These are phyloP conservation scores for Trametes cingulata DNA, from an alignment of 768 basidiomycete genomes.

Conservation along the genomic window DNA sequence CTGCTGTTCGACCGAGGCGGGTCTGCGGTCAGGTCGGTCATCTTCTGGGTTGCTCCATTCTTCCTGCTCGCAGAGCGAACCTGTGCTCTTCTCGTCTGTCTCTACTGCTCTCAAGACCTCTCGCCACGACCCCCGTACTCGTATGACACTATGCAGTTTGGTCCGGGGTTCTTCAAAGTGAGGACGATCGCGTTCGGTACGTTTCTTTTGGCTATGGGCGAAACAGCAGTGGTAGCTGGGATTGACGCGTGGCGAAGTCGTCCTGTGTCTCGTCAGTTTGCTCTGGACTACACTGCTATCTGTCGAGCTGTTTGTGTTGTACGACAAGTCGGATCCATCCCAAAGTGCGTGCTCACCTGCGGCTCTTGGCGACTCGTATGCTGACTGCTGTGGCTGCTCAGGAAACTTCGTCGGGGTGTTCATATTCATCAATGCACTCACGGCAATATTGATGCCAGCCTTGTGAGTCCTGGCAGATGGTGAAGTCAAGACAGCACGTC, in stretches of 20 bases:
- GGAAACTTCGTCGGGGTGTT: constrained; percentile 49
- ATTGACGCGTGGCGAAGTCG: constrained; percentile 34
- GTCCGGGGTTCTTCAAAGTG: constrained; percentile 27
- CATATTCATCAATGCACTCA: constrained; percentile 28
- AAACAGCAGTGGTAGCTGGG: background rate
- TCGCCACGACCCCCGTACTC: background rate
- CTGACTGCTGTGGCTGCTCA: constrained; percentile 25
- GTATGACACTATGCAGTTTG: constrained; percentile 25
- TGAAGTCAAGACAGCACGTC: background rate
- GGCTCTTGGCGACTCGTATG: background rate
- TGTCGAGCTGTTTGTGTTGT: constrained; percentile 46
- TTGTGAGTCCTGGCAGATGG: constrained; percentile 38
- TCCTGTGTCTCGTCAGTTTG: constrained; percentile 45
- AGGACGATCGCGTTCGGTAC: constrained; percentile 30
- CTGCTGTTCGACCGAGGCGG: background rate
- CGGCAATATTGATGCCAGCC: constrained; percentile 33
- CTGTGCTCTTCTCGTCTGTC: background rate
- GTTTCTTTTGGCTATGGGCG: constrained; percentile 2
- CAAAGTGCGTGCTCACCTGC: constrained; percentile 42
- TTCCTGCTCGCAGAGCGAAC: background rate
- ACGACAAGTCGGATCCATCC: constrained; percentile 44
- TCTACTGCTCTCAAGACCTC: background rate
- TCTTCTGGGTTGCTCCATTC: background rate
- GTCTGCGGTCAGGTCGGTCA: constrained; percentile 11
- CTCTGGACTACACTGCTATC: constrained; percentile 51